phyloP scores from a whole-genome alignment of 2,329 filamentous ascomycete genomes.

The Dactylonectria estremocensis region DNA sequence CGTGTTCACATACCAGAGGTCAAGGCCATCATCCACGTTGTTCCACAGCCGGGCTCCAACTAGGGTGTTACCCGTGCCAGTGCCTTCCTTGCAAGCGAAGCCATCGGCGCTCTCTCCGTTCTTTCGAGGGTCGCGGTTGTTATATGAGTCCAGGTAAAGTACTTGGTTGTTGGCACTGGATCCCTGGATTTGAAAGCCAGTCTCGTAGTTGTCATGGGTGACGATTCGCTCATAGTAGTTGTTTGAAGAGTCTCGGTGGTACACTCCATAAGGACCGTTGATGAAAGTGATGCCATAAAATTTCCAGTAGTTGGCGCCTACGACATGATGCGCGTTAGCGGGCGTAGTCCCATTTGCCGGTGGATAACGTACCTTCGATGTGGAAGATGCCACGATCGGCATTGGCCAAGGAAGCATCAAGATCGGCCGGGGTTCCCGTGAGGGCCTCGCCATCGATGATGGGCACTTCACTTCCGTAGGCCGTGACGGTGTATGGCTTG shows the following conservation, averaged over 20 bases:
- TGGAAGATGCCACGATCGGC: constrained; percentile 62
- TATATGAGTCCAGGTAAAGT: constrained; percentile 59
- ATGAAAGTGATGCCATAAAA: constrained; percentile 54
- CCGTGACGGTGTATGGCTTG: constrained; percentile 57
- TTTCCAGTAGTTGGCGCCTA: constrained; percentile 58
- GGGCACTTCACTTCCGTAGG: constrained; percentile 59
- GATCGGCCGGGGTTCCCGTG: constrained; percentile 54
- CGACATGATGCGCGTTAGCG: too few relatives aligned
- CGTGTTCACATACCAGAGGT: constrained; percentile 38
- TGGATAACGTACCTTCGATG: constrained; percentile 49
- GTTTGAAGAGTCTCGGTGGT: constrained; percentile 51
- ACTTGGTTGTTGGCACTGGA: constrained; percentile 53
- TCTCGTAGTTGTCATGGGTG: constrained; percentile 56
- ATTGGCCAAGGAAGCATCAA: constrained; percentile 56
- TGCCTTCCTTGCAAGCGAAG: constrained; percentile 63
- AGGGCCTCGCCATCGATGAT: constrained; percentile 60
- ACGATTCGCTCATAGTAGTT: constrained; percentile 54
- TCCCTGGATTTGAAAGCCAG: constrained; percentile 55
- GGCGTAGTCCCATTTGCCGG: too few relatives aligned
- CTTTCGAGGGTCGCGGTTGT: constrained; percentile 63
- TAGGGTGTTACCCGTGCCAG: constrained; percentile 61
- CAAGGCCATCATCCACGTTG: constrained; percentile 64
- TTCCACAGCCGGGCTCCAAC: constrained; percentile 64
- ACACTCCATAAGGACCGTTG: constrained; percentile 55
- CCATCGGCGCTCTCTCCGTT: constrained; percentile 67